phyloP scores from a whole-genome alignment of 2,329 filamentous ascomycete genomes.

The Claviceps sp. region DNA sequence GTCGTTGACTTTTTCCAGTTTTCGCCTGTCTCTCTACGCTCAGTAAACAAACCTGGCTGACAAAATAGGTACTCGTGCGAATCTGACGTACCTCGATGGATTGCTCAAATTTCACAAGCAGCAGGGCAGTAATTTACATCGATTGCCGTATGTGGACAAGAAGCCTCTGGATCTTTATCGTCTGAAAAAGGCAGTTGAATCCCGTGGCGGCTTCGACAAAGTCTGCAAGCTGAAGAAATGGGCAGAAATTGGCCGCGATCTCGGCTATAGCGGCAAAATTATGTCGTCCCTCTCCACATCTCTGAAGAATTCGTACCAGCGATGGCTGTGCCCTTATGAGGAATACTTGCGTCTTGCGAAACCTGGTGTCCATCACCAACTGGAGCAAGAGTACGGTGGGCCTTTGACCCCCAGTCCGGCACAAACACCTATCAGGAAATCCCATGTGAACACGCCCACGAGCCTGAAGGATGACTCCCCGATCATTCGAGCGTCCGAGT shows the following conservation, averaged over 20 bases:
- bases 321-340: conserved; percentile 94
- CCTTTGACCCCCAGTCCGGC: conserved; percentile 66
- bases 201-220: conserved; percentile 84
- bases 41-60: conserved; percentile 1
- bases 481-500: conserved; percentile 41
- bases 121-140: conserved; percentile 83
- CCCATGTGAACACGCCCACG: conserved; percentile 43
- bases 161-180: conserved; percentile 91
- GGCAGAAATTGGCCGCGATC: conserved; percentile 92
- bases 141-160: conserved; percentile 94
- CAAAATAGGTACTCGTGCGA: conserved; percentile 69
- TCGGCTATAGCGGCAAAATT: conserved; percentile 97
- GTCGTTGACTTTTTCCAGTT: background rate
- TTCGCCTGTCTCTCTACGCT: background rate
- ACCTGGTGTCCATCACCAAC: conserved; percentile 88
- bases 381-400: conserved; percentile 86
- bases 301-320: conserved; percentile 93
- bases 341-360: conserved; percentile 85
- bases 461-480: conserved; percentile 54
- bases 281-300: conserved; percentile 98
- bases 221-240: conserved; percentile 98
- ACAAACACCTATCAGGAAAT: conserved; percentile 58
- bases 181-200: conserved; percentile 91
- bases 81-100: conserved; percentile 90
- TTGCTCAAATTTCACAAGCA: conserved; percentile 95